A percentile compares a stretch with the other conserved stretches of the same genome.
These are phyloP conservation scores for Psophocarpus tetragonolobus DNA, from an alignment of 306 rosid genomes.

Conservation along the genomic window DNA sequence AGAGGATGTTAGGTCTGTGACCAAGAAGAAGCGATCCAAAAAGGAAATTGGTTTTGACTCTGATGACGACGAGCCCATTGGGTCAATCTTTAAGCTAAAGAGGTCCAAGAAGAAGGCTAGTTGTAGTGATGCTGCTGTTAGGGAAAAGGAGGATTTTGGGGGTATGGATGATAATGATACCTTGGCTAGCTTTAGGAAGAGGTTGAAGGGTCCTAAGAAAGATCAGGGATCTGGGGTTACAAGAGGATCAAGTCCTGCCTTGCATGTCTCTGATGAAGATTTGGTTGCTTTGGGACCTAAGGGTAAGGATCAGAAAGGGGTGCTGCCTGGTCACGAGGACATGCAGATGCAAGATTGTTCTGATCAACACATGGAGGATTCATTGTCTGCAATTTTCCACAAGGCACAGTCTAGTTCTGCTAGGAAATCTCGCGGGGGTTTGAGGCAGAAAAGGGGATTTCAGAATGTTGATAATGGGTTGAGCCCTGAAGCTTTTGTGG, in stretches of 20 bases:
- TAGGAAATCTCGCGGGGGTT: constrained; percentile 50
- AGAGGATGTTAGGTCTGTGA: constrained; percentile 57
- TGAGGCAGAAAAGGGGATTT: constrained; percentile 44
- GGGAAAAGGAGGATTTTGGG: constrained; percentile 54
- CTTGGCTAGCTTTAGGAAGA: constrained; percentile 88
- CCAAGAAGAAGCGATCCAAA: constrained; percentile 63
- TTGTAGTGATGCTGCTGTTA: constrained; percentile 39
- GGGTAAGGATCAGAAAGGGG: constrained; percentile 25
- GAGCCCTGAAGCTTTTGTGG: constrained; percentile 36
- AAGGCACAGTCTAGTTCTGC: constrained; percentile 56
- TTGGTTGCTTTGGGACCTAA: constrained; percentile 28
- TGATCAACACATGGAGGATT: constrained; percentile 54
- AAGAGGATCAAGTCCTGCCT: constrained; percentile 43
- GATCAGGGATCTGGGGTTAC: constrained; percentile 56
- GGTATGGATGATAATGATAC: constrained; percentile 94
- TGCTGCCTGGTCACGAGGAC: constrained; percentile 39
- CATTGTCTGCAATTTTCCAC: constrained; percentile 49
- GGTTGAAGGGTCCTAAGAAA: constrained; percentile 87
- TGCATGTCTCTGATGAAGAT: constrained; percentile 31
- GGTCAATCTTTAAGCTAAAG: constrained; percentile 72
- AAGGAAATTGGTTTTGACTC: constrained; percentile 58
- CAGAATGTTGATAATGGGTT: constrained; percentile 45
- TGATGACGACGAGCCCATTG: constrained; percentile 81
- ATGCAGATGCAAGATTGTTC: constrained; percentile 39
- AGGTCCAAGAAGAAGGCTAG: constrained; percentile 67